phyloP scores from a whole-genome alignment of 2,329 filamentous ascomycete species.

The Pyrenophora graminea region DNA sequence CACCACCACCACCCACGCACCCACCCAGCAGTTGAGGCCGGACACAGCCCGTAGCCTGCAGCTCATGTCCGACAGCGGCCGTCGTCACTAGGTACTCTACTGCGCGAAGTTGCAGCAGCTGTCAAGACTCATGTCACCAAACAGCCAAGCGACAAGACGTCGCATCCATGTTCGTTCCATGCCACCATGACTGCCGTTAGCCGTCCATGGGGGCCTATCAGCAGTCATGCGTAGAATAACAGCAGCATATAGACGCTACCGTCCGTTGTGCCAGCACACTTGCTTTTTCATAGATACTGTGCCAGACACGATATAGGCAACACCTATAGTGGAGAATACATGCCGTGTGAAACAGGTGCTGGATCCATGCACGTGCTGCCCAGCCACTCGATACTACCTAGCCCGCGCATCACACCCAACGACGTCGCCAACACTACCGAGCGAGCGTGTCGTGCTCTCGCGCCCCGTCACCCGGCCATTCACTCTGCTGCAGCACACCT shows the following conservation, averaged over 20 bases:
- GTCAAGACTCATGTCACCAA: slow-evolving; percentile 1
- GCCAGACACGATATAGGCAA: background rate
- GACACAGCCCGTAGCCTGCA: slow-evolving; percentile 7
- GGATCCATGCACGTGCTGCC: slow-evolving; percentile 19
- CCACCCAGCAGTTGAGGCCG: slow-evolving; percentile 5
- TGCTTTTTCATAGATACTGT: no score
- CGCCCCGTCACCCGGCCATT: slow-evolving; percentile 17
- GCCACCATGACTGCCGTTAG: background rate
- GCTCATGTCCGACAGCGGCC: background rate
- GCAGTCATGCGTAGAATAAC: no score
- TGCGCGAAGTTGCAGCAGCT: background rate
- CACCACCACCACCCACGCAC: background rate
- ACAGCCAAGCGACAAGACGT: slow-evolving; percentile 1
- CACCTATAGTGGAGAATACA: background rate
- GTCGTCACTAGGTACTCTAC: background rate
- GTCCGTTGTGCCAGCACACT: no score
- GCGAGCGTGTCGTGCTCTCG: slow-evolving; percentile 19
- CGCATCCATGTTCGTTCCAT: background rate
- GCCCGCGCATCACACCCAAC: slow-evolving; percentile 17
- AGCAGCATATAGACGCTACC: no score
- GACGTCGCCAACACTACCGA: slow-evolving; percentile 18
- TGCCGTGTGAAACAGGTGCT: slow-evolving; percentile 9
- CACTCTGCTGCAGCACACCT: slow-evolving; percentile 22
- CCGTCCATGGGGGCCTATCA: background rate
- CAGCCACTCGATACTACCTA: slow-evolving; percentile 18